These are phyloP conservation scores for Peterozyma xylosa DNA, from an alignment of 805 yeast species.

Conservation along the genomic window DNA sequence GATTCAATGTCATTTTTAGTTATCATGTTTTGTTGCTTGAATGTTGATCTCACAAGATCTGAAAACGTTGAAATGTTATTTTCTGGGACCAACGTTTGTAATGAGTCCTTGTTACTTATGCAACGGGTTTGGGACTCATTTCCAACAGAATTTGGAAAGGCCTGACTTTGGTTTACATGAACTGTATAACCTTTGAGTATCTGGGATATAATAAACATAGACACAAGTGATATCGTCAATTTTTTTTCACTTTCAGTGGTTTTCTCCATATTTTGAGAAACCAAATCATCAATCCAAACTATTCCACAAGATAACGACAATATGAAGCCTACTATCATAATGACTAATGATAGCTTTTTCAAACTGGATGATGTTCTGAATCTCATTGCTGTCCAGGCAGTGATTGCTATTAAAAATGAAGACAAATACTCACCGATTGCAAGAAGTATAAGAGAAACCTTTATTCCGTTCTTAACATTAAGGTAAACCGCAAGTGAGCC, in stretches of 20 bases:
- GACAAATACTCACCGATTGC: background rate
- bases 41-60: too few relatives aligned
- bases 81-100: constrained; percentile 6
- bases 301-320: background rate
- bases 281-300: background rate
- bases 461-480: background rate
- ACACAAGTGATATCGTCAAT: background rate
- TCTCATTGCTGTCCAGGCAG: background rate
- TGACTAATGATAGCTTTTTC: background rate
- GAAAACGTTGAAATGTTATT: constrained; percentile 1
- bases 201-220: background rate
- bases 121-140: background rate
- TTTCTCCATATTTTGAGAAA: background rate
- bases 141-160: background rate
- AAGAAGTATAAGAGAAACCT: background rate
- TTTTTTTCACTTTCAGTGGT: background rate
- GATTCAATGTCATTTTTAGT: background rate
- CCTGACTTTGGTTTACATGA: background rate
- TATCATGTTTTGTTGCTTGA: too few relatives aligned
- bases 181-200: background rate
- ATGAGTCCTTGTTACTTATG: constrained; percentile 7
- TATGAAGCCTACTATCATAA: background rate
- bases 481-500: too few relatives aligned
- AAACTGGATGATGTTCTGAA: background rate
- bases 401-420: background rate